Evolutionary conservation across 2,329 filamentous ascomycete species (phyloP).

Genomic region (Eurotiales sp.): DNA sequence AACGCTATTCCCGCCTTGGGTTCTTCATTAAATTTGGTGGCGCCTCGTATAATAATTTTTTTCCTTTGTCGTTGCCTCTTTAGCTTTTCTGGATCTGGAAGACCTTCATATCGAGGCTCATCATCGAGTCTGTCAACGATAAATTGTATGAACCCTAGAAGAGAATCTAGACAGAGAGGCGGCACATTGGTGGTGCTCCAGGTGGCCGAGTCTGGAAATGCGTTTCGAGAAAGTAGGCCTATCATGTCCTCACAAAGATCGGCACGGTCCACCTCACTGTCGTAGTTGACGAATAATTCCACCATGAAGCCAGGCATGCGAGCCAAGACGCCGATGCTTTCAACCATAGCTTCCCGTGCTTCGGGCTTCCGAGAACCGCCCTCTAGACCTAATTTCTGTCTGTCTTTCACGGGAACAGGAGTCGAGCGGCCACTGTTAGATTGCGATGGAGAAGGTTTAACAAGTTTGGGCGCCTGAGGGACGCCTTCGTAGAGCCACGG

Average conservation of each 20-base stretch:
- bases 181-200: conserved; percentile 99
- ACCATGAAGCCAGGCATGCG: conserved; percentile 92
- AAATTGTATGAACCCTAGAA: conserved; percentile 87
- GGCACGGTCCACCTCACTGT: conserved; percentile 85
- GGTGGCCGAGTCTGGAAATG: conserved; percentile 92
- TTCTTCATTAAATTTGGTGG: conserved; percentile 90
- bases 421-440: conserved; percentile 76
- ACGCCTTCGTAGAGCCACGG: conserved; percentile 89
- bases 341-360: conserved; percentile 95
- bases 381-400: conserved; percentile 87
- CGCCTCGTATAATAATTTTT: conserved; percentile 81
- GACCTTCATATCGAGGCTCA: conserved; percentile 58
- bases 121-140: conserved; percentile 82
- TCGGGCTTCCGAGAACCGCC: conserved; percentile 90
- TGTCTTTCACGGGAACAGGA: conserved; percentile 85
- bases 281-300: conserved; percentile 96
- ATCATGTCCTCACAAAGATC: conserved; percentile 96
- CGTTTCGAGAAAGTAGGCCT: conserved; percentile 85
- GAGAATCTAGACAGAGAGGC: conserved; percentile 85
- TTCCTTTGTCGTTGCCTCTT: conserved; percentile 74
- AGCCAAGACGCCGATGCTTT: conserved; percentile 86
- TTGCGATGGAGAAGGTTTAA: conserved; percentile 74
- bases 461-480: conserved; percentile 81
- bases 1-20: conserved; percentile 86
- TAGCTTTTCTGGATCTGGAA: conserved; percentile 62